Conservation (phyloP, 2,329 filamentous ascomycete species). For the Rosellinia necatrix region DNA sequence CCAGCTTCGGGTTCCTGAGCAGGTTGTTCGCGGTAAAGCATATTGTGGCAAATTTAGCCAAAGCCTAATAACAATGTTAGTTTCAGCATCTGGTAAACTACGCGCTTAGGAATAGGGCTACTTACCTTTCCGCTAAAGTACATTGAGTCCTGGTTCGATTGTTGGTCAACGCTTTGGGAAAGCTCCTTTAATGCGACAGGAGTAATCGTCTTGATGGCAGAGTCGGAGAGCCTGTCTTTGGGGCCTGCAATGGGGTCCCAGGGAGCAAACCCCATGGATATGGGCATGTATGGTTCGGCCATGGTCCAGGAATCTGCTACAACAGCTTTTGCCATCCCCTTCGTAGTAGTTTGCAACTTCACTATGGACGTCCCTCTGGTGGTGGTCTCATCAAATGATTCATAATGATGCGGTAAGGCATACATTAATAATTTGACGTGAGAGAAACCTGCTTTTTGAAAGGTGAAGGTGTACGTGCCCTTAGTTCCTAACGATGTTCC, state of each 20-base stretch:
- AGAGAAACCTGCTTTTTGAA: conserved; percentile 69
- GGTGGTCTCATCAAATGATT: conserved; percentile 69
- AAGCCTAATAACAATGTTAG: conserved; percentile 48
- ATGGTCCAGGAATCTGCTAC: conserved; percentile 77
- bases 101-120: neutral
- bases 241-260: conserved; percentile 65
- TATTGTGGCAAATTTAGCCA: conserved; percentile 76
- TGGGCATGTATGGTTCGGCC: conserved; percentile 73
- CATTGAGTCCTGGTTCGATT: conserved; percentile 81
- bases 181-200: conserved; percentile 73
- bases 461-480: conserved; percentile 76
- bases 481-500: conserved; percentile 62
- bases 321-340: conserved; percentile 77
- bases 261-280: conserved; percentile 76
- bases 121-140: conserved; percentile 86
- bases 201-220: conserved; percentile 63
- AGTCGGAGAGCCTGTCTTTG: conserved; percentile 52
- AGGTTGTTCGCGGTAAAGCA: conserved; percentile 69
- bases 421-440: conserved; percentile 75
- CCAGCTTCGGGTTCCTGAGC: conserved; percentile 60
- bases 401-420: conserved; percentile 82
- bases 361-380: conserved; percentile 58
- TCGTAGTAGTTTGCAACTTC: conserved; percentile 78
- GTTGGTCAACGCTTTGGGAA: conserved; percentile 72
- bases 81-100: neutral